Conservation (phyloP, 1,284 basidiomycete genomes). For the Boletus albobrunnescens region DNA sequence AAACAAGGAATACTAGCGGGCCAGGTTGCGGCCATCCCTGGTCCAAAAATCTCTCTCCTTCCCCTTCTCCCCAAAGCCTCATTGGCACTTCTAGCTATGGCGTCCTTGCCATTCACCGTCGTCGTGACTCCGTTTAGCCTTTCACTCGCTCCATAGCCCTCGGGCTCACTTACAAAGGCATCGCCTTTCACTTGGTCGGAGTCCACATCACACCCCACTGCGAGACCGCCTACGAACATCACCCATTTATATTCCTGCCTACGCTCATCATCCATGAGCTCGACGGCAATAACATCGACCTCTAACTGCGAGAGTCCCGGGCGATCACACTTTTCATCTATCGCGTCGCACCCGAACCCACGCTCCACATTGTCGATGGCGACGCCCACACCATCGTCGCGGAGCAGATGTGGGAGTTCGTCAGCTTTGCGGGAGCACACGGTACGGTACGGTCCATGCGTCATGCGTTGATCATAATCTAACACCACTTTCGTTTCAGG, state of each 20-base stretch:
- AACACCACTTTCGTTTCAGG: conserved; percentile 11
- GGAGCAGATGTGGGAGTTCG: conserved; percentile 36
- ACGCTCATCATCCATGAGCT: conserved; percentile 30
- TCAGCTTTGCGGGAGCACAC: conserved; percentile 23
- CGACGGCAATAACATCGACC: conserved; percentile 20
- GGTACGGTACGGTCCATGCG: conserved; percentile 15
- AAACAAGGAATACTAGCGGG: no score
- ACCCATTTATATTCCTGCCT: conserved; percentile 34
- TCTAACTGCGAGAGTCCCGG: conserved; percentile 29
- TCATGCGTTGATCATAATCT: background rate
- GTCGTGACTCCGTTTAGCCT: conserved; percentile 34
- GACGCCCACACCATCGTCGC: conserved; percentile 17
- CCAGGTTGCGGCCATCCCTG: no score
- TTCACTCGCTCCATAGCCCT: conserved; percentile 34
- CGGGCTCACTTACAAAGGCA: conserved; percentile 26
- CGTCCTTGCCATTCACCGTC: conserved; percentile 21
- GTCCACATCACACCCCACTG: conserved; percentile 30
- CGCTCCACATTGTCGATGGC: conserved; percentile 20
- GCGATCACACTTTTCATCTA: conserved; percentile 31
- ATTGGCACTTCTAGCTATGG: conserved; percentile 12
- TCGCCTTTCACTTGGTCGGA: conserved; percentile 28
- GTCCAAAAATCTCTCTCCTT: no score
- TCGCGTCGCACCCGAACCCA: conserved; percentile 27
- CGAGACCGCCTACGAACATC: conserved; percentile 26
- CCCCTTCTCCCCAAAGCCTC: no score